Conservation (phyloP, 129 eudicot species). For the Calendula officinalis region DNA sequence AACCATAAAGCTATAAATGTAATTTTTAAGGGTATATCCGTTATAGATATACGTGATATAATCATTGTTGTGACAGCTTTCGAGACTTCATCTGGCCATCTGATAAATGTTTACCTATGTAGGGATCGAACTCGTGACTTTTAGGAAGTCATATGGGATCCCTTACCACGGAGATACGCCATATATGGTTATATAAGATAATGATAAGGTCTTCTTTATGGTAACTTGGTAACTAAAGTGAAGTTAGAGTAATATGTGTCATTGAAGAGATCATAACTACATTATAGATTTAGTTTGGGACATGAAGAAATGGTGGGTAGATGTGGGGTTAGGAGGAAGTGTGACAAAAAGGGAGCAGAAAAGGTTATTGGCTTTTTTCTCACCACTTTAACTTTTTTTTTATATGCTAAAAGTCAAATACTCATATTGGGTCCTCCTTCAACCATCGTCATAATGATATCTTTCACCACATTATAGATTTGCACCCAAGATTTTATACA, state of each 20-base stretch:
- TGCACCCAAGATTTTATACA: constrained; percentile 73
- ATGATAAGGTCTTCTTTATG: neutral
- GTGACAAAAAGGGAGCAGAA: constrained; percentile 44
- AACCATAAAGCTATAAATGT: neutral
- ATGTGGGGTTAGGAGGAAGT: constrained; percentile 50
- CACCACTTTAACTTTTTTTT: constrained; percentile 38
- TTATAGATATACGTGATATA: too few relatives aligned
- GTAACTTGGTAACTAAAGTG: constrained; percentile 26
- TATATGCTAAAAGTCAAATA: constrained; percentile 66
- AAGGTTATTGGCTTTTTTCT: constrained; percentile 69
- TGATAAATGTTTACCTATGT: too few relatives aligned
- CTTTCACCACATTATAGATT: constrained; percentile 57
- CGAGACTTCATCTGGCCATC: too few relatives aligned
- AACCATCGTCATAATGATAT: constrained; percentile 50
- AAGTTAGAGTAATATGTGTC: constrained; percentile 59
- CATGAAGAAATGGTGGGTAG: constrained; percentile 49
- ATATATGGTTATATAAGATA: too few relatives aligned
- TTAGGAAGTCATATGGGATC: too few relatives aligned
- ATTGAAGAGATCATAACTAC: constrained; percentile 74
- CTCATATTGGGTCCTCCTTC: constrained; percentile 35
- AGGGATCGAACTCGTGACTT: too few relatives aligned
- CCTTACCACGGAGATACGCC: too few relatives aligned
- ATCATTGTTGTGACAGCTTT: too few relatives aligned
- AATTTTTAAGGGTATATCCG: too few relatives aligned
- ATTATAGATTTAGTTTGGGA: constrained; percentile 52